Evolutionary conservation across 805 yeast species (phyloP), one percentile per base, ranked within the genome.

Genomic region (Jamesozyma hellenica): DNA sequence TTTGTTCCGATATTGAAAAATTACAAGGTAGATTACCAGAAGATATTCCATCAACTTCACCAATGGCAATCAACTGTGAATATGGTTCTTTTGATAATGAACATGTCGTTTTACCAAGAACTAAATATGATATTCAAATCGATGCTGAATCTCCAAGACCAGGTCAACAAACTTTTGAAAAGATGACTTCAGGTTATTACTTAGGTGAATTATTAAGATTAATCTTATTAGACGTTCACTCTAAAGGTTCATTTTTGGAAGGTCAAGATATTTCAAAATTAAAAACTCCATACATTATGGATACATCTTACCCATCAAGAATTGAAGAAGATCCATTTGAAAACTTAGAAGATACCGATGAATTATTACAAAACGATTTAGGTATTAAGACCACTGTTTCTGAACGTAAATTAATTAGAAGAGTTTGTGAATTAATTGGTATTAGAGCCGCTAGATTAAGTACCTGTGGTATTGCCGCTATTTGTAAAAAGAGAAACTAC

Each of bases 61-160:
- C 81, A 47, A 88, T 90, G 94, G 96, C 96, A 40, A 90, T 90
- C 63, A 90, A 90, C 72, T 87, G 96, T 71, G 98, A 90, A 69
- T 90, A 90, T 68, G 97, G 98, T 56, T 90, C 96, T 6, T 90
- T 90, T 60, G 97, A 90, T 63, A 88, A 86, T 60, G 96, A 86
- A 65, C 94, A 82, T 56, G 43, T 51, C 9, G 74, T 79, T 28
- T 72, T 90, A 52, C 97, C 97, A 58, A 77, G 96, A 67, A 88
- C 94, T 50, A 80, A 79, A 61, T 90, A 77, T 63, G 98, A 90
- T 64, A 58, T 79, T 40, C 71, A 68, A 49, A 80, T 90, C 49
- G 97, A 90, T 63, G 68, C 65, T 23, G 81, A 82, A 56, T 82
- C 94, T 31, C 97, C 97, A 54, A 81, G 96, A 67, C 96, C 96